Evolutionary conservation across 225 moss, liverwort and hornwort species (phyloP), one percentile per base, ranked within the genome.

Genomic region (Antitrichia curtipendula): DNA sequence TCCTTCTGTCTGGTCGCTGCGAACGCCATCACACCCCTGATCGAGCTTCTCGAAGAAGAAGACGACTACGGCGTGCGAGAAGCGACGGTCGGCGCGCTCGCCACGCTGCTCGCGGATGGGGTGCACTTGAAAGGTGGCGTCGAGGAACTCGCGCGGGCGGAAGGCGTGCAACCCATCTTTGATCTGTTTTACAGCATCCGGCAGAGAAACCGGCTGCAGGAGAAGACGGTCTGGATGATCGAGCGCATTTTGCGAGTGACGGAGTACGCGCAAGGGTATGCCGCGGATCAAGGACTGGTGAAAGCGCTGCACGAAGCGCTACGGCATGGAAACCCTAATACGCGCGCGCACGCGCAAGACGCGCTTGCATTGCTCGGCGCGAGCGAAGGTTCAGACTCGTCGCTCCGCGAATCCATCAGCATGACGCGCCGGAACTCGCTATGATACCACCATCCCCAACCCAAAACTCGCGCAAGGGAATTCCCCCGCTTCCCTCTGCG

Each of bases 111-210:
- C 40, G 52, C 62, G 29, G 92, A 93, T 43, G 88, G 84, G n/a
- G 88, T 92, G 16, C 64, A 92, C 54, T 69, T 93, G 43, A 81
- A 70, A 57, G 88, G 92, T 34, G 93, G 93, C 52, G 86, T 93
- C 40, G 88, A 87, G 61, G 89, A 93, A 78, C 89, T 93, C 54
- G 89, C 90, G 23, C 83, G 89, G 32, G 88, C 92, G 8, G 88
- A 92, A 89, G 93, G 93, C 45, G 84, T 93, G 86, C 93, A 93
- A 84, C 90, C 91, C 6, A 81, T 93, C 82, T 91, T 92, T 59
- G 90, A 90, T 12, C 84, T 93, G 22, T 93, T 93, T 57, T 93
- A 90, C 83, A 92, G 85, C 81, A 90, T 89, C n/a, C 86, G 90
- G 29, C 93, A 87, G 50, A 87, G 89, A 58, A 92, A 90, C 32